Base-by-base conservation (phyloP, 306 rosid genomes). In the Fragaria iinumae region DNA sequence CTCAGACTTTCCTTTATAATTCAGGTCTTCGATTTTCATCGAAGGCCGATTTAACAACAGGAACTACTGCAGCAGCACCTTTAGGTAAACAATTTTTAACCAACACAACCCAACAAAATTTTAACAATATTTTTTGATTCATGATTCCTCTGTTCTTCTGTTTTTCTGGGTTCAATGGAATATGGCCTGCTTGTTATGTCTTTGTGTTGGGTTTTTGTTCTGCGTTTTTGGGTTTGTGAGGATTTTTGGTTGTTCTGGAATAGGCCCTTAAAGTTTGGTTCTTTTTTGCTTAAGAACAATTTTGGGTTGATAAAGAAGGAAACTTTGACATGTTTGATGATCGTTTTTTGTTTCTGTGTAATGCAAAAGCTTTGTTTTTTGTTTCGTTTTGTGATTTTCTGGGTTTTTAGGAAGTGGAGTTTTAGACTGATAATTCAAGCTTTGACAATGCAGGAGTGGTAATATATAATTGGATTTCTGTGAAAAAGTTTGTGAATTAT, bases 21-120 rank as follows among this genome's bases (percentile, higher is more conserved):
- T 70, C 71, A 75, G 85, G 87, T 86, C 82, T 87, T 85, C 85
- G 82, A 77, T 72, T 67, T 16, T 47, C 64, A 64, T 84, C 79
- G 84, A 81, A 81, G 85, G 81, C 85, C 90, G 91, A 88, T 86
- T 83, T 71, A 90, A 17, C 70, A 66, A 38, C 69, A 65, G 69
- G 43, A 32, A 65, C 48, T 38, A 81, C 87, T 79, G 20, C 77
- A 23, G 20, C 77, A 23, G 80, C 39, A 50, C 82, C 84, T 16
- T 32, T 86, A 83, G 95, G 95, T 90, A 86, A 38, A 86, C 87
- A 68, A 16, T 73, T 44, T 36, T 69, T 32, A 73, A 66, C 16
- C 16, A 38, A 66, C 48, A 29, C 6, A 64, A 64, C 43, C 2
- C 29, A 60, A 16, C 48, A 44, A 44, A 44, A 2, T 44, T 11